phyloP scores from a whole-genome alignment of 768 basidiomycete genomes.

The Tylopilus rubrobrunneus region DNA sequence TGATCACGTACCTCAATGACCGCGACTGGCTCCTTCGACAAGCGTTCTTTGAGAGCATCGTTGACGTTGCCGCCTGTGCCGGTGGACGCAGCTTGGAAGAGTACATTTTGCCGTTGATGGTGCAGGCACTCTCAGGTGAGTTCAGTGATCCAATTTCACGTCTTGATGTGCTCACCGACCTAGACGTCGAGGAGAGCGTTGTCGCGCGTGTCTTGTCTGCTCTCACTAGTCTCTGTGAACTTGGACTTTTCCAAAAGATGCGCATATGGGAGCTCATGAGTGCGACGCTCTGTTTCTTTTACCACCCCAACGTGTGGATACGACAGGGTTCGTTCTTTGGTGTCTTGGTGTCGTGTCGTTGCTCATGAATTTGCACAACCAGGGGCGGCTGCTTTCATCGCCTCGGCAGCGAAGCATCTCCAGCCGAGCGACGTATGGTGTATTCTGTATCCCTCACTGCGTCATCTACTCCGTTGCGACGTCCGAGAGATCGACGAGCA shows the following conservation, averaged over 20 bases:
- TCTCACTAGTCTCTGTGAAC: conserved; percentile 83
- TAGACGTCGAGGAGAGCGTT: conserved; percentile 94
- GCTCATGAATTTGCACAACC: conserved; percentile 2
- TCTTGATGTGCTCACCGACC: conserved; percentile 3
- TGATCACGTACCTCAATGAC: conserved; percentile 85
- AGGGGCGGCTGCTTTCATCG: conserved; percentile 88
- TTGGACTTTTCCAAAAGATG: conserved; percentile 89
- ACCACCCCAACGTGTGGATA: conserved; percentile 96
- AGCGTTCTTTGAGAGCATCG: conserved; percentile 94
- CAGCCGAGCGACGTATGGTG: conserved; percentile 93
- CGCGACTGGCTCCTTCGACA: conserved; percentile 88
- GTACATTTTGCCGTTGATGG: conserved; percentile 95
- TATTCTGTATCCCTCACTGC: conserved; percentile 88
- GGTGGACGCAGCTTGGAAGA: conserved; percentile 90
- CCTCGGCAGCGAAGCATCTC: conserved; percentile 78
- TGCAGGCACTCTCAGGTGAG: conserved; percentile 89
- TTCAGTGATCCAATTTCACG: not conserved
- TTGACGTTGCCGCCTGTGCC: conserved; percentile 92
- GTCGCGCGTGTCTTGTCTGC: conserved; percentile 87
- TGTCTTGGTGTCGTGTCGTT: not conserved
- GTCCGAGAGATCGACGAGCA: conserved; percentile 69
- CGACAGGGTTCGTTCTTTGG: conserved; percentile 64
- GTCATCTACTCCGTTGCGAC: conserved; percentile 84
- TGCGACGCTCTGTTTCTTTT: conserved; percentile 81
- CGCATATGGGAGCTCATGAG: conserved; percentile 97